These are phyloP conservation scores for Penicillium canescens DNA, from an alignment of 495 filamentous ascomycete genomes.

Conservation along the genomic window DNA sequence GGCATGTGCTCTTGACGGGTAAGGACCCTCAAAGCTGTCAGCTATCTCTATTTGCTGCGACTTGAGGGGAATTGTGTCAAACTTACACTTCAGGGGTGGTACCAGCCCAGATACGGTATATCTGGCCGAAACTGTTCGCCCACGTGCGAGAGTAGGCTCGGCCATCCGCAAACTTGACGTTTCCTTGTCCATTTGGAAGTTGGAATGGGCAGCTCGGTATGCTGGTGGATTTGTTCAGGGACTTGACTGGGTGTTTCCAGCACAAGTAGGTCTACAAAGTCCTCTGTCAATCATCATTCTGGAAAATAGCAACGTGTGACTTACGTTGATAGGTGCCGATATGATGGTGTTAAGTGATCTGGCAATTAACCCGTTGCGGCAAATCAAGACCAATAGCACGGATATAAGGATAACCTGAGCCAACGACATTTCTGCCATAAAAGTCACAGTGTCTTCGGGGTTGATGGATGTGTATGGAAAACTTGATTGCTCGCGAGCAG, in stretches of 20 bases:
- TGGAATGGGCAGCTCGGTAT: not conserved
- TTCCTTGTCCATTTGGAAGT: not conserved
- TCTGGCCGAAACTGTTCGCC: conserved; percentile 4
- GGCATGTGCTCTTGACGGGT: conserved; percentile 24
- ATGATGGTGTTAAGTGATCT: not conserved
- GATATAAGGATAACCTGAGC: not conserved
- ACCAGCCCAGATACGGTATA: conserved; percentile 35
- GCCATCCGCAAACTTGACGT: not conserved
- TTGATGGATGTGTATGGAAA: not conserved
- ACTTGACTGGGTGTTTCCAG: not conserved
- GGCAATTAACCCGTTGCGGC: not conserved
- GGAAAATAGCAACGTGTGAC: not conserved
- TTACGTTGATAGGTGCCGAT: not conserved
- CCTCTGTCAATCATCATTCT: not conserved
- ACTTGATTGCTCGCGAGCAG: not conserved
- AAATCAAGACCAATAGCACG: not conserved
- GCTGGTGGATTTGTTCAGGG: not conserved
- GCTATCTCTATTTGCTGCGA: not conserved
- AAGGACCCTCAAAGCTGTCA: conserved; percentile 13
- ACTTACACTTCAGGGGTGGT: conserved; percentile 32
- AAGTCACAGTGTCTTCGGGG: not conserved
- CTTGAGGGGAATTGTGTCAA: not conserved
- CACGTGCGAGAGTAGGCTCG: not conserved
- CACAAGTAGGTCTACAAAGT: not conserved
- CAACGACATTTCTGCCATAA: not conserved